Evolutionary conservation across 1,284 basidiomycete species (phyloP).

Genomic region (Sanguinoderma infundibulare): DNA sequence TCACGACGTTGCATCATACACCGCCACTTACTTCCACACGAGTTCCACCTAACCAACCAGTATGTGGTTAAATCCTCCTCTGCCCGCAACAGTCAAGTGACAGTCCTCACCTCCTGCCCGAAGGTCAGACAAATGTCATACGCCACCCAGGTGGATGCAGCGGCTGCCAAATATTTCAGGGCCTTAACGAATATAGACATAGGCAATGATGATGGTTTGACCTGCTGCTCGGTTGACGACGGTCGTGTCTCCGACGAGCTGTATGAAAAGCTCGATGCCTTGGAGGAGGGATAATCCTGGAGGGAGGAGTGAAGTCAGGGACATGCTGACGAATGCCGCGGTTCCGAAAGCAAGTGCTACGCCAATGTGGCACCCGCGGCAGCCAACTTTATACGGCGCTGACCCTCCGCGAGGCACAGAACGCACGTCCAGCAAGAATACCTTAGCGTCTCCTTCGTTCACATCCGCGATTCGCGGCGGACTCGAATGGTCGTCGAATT

Average conservation of each 20-base stretch:
- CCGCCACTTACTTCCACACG: background rate
- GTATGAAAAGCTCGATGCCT: background rate
- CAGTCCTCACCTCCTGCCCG: background rate
- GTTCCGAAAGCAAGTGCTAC: background rate
- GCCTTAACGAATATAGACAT: background rate
- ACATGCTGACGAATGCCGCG: background rate
- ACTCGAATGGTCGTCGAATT: background rate
- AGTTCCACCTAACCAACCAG: background rate
- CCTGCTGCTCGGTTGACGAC: background rate
- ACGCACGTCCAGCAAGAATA: background rate
- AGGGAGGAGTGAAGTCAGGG: background rate
- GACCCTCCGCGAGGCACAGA: background rate
- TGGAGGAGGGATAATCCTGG: background rate
- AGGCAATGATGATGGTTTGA: background rate
- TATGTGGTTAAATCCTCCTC: background rate
- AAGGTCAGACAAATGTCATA: background rate
- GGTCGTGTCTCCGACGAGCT: background rate
- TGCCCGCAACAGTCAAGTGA: background rate
- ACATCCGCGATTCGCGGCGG: background rate
- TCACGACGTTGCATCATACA: background rate
- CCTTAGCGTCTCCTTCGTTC: background rate
- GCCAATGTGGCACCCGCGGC: too few species aligned
- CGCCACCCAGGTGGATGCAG: slow-evolving; percentile 2
- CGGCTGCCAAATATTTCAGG: background rate
- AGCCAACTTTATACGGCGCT: background rate